These are phyloP conservation scores for Nitzschia sp. DNA, from an alignment of 108 stramenopile species.

Conservation along the genomic window DNA sequence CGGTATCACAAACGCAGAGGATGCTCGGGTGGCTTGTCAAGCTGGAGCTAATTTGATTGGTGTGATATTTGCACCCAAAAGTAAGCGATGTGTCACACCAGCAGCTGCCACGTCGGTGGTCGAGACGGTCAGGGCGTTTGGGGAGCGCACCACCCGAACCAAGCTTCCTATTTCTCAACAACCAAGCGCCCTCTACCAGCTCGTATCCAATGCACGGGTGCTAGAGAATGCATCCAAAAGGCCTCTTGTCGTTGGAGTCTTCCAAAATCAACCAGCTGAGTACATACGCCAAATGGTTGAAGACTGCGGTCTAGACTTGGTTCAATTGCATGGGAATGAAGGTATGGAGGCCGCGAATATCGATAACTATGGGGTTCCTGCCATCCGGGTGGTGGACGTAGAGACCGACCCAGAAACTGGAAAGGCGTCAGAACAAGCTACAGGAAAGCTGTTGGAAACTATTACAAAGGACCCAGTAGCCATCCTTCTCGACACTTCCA, in stretches of 20 bases:
- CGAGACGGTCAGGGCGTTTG: constrained; percentile 76
- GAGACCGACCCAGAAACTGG: constrained; percentile 56
- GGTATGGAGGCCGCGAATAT: constrained; percentile 74
- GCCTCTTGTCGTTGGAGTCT: constrained; percentile 94
- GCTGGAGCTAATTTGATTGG: constrained; percentile 94
- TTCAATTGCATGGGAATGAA: constrained; percentile 96
- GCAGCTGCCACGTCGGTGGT: constrained; percentile 80
- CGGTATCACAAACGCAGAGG: constrained; percentile 88
- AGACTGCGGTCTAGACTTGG: constrained; percentile 88
- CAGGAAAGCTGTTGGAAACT: constrained; percentile 53
- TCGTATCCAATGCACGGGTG: constrained; percentile 50
- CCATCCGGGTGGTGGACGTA: constrained; percentile 92
- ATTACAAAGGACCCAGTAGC: constrained; percentile 79
- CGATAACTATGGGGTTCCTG: constrained; percentile 76
- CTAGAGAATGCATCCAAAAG: constrained; percentile 62
- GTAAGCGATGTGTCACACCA: constrained; percentile 70
- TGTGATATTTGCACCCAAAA: constrained; percentile 91
- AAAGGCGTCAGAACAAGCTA: constrained; percentile 50
- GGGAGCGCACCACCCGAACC: constrained; percentile 71
- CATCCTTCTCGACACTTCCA: constrained; percentile 90
- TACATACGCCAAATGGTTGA: constrained; percentile 77
- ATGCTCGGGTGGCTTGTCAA: constrained; percentile 88
- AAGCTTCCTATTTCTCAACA: constrained; percentile 9
- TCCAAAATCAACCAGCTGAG: constrained; percentile 89
- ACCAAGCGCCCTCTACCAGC: constrained; percentile 38